Base-by-base conservation (phyloP, 306 rosid species). In the Rosa chinensis region DNA sequence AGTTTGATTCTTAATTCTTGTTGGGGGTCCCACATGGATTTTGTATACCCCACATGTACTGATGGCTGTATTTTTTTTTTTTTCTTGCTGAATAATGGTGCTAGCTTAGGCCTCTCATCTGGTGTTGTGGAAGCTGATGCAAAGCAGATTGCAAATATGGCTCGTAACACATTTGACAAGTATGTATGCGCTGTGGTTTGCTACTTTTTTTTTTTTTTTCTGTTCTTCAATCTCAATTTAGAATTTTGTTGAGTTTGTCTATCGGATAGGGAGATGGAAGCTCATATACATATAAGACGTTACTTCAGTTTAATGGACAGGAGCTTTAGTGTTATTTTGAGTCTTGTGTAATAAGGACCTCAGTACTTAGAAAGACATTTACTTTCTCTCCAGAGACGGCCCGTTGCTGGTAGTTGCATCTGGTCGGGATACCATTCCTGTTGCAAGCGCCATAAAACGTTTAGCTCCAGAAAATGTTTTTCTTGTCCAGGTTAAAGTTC, bases 331-430 rank as follows among this genome's bases (percentile, higher is more conserved):
- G 32, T 39, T 63, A 42, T 50, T 35, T 40, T 11, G 16, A 40
- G 18, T n/a, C 12, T 9, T 59, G 37, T 62, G 66, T 18, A 35
- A 58, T 58, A 52, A 28, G 8, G 70, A 8, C 37, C 49, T 76
- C 8, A 0, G 25, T 43, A 18, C 43, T 68, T 28, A 23, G 10
- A 42, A 40, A 68, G 0, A 45, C 6, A 42, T 14, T 37, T 40
- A 58, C n/a, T 66, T 70, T 45, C 49, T 80, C 25, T 23, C 20
- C 78, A 95, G 99, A 83, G 96, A 93, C 9, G 98, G 97, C 21
- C 98, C 92, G 1, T 82, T 93, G 84, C 86, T 95, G 87, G 93
- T 91, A 75, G 89, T 93, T 84, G 99, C 98, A 78, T 93, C 97
- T 76, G 94, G 98, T 53, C 78, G 93, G 82, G 97, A 93, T 84